Conservation (phyloP, 306 rosid species). For the Dicorynia guianensis region DNA sequence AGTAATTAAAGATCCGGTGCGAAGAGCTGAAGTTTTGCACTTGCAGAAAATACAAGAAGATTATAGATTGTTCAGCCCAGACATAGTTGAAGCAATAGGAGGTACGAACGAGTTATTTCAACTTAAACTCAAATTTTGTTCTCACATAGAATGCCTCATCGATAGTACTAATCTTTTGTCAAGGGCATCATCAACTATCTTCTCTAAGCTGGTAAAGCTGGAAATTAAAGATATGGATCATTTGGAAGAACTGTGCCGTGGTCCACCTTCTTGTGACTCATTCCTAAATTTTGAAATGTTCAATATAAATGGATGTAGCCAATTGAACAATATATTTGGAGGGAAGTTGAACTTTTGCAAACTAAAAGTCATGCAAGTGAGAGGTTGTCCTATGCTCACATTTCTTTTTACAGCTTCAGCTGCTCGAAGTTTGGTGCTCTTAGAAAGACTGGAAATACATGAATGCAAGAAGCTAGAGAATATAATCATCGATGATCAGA, state of each 20-base stretch:
- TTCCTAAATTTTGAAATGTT: slow-evolving; percentile 1
- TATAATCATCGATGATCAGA: no score
- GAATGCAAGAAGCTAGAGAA: no score
- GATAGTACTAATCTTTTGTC: no score
- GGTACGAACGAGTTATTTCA: neutral
- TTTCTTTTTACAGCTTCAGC: no score
- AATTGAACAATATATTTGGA: neutral
- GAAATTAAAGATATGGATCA: neutral
- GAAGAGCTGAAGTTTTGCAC: neutral
- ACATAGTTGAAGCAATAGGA: neutral
- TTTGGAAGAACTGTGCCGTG: neutral
- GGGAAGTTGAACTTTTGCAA: no score
- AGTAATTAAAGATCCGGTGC: neutral
- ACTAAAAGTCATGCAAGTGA: no score
- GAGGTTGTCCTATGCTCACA: no score
- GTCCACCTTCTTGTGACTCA: neutral
- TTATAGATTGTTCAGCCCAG: neutral
- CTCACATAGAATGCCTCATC: neutral
- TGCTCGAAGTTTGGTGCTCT: no score
- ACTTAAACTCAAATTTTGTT: neutral
- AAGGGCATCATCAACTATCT: no score
- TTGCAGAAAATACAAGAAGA: neutral
- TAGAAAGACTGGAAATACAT: no score
- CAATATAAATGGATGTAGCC: neutral
- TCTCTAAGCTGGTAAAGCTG: neutral